A percentile compares a stretch with the other conserved stretches of the same genome.
phyloP scores from a whole-genome alignment of 768 basidiomycete species.

The Tulasnella sp. region DNA sequence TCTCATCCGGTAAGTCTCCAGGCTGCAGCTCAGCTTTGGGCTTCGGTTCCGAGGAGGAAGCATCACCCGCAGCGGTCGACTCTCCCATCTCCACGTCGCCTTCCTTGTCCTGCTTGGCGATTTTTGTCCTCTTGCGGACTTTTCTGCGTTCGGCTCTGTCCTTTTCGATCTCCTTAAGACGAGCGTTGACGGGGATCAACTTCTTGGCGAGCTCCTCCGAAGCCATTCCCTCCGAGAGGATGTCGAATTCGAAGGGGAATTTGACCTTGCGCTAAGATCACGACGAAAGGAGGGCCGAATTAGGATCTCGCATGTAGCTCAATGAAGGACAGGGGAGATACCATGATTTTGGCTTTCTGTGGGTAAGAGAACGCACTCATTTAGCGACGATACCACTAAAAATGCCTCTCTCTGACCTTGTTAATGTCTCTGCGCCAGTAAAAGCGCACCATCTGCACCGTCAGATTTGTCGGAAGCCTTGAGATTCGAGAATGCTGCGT shows the following conservation, averaged over 20 bases:
- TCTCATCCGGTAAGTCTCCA: constrained; percentile 50
- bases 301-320: not conserved
- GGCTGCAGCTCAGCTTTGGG: constrained; percentile 14
- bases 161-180: constrained; percentile 75
- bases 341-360: constrained; percentile 94
- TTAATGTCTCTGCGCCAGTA: constrained; percentile 87
- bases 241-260: constrained; percentile 83
- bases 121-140: constrained; percentile 50
- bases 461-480: constrained; percentile 78
- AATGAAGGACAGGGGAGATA: constrained; percentile 37
- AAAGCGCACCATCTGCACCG: constrained; percentile 94
- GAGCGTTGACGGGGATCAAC: constrained; percentile 64
- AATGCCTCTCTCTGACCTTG: constrained; percentile 41
- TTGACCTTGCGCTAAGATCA: constrained; percentile 74
- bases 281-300: not conserved
- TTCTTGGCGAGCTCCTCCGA: constrained; percentile 74
- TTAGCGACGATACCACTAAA: constrained; percentile 31
- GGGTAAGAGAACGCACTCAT: not conserved
- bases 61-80: not conserved
- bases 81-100: constrained; percentile 37
- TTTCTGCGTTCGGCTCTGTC: constrained; percentile 80
- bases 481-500: constrained; percentile 74
- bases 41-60: not conserved
- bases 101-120: constrained; percentile 35
- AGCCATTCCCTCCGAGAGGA: constrained; percentile 59